Percentiles rank a stretch among this genome's conserved stretches.
phyloP scores from a whole-genome alignment of 441 rosid genomes.

The Hura crepitans region DNA sequence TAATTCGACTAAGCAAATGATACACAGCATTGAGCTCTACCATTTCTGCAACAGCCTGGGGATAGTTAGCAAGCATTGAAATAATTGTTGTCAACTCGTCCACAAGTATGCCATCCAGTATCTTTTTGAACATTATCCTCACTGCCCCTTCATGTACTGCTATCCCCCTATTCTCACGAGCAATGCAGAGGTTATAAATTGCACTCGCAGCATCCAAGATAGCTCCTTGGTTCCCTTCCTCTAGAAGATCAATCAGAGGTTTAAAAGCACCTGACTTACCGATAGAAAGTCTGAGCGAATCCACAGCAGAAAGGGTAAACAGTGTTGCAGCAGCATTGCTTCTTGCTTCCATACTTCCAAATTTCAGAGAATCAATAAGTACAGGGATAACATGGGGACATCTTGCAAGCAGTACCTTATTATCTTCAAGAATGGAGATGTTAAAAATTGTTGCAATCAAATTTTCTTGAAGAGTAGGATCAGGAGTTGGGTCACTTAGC shows the following conservation, averaged over 20 bases:
- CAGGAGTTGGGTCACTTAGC: constrained; percentile 25
- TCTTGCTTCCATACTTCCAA: constrained; percentile 59
- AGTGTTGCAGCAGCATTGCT: constrained; percentile 86
- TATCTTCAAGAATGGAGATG: constrained; percentile 70
- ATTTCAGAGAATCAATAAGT: constrained; percentile 55
- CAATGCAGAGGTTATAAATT: constrained; percentile 58
- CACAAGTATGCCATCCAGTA: constrained; percentile 49
- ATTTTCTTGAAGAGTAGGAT: constrained; percentile 73
- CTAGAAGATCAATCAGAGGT: constrained; percentile 63
- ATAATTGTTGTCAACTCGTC: constrained; percentile 72
- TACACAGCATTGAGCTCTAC: constrained; percentile 55
- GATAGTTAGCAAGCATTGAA: constrained; percentile 69
- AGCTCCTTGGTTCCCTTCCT: constrained; percentile 61
- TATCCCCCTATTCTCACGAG: constrained; percentile 60
- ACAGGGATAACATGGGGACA: constrained; percentile 56
- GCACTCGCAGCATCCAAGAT: constrained; percentile 83
- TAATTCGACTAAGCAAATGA: constrained; percentile 51
- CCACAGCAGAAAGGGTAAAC: constrained; percentile 69
- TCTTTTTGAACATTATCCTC: constrained; percentile 53
- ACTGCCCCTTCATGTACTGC: constrained; percentile 75
- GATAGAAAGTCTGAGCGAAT: constrained; percentile 59
- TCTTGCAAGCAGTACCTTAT: constrained; percentile 65
- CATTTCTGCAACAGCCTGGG: constrained; percentile 60
- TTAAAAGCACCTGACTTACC: constrained; percentile 69
- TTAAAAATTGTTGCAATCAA: constrained; percentile 70